phyloP scores from a whole-genome alignment of 768 basidiomycete species.

The Lactarius sanguifluus region DNA sequence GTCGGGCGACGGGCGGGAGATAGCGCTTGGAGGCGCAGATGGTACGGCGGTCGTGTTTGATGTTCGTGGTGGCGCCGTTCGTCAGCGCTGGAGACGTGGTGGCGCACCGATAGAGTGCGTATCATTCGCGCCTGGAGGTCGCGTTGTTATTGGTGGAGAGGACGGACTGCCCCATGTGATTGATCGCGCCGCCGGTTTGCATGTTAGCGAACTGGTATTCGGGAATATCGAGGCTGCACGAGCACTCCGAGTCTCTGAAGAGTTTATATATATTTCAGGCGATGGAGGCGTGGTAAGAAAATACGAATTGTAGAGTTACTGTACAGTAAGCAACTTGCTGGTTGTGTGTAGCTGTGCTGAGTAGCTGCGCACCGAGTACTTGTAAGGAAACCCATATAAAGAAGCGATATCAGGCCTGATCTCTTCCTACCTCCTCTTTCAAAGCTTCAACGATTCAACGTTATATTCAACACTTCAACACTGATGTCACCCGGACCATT shows the following conservation, averaged over 20 bases:
- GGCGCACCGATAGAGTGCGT: slow-evolving; percentile 19
- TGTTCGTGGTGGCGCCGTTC: slow-evolving; percentile 9
- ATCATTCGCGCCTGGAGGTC: slow-evolving; percentile 11
- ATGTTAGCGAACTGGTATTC: slow-evolving; percentile 27
- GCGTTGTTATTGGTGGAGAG: slow-evolving; percentile 27
- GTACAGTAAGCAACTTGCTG: neutral
- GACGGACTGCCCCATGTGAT: slow-evolving; percentile 29
- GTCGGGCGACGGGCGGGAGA: slow-evolving; percentile 8
- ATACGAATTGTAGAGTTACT: slow-evolving; percentile 23
- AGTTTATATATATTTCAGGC: slow-evolving; percentile 24
- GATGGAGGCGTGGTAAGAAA: slow-evolving; percentile 26
- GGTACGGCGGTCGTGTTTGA: slow-evolving; percentile 25
- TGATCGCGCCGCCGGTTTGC: neutral
- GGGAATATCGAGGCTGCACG: slow-evolving; percentile 30
- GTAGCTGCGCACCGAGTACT: neutral
- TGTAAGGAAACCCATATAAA: neutral
- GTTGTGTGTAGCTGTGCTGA: slow-evolving; percentile 10
- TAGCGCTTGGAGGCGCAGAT: slow-evolving; percentile 21
- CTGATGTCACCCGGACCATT: slow-evolving; percentile 55
- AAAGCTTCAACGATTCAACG: slow-evolving; percentile 15
- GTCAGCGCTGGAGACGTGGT: slow-evolving; percentile 25
- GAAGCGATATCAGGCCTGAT: neutral
- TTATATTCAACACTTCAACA: too few relatives aligned
- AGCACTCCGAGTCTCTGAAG: slow-evolving; percentile 18
- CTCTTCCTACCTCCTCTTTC: neutral